These are phyloP conservation scores for Durio zibethinus DNA, from an alignment of 345 rosid species.

Conservation along the genomic window DNA sequence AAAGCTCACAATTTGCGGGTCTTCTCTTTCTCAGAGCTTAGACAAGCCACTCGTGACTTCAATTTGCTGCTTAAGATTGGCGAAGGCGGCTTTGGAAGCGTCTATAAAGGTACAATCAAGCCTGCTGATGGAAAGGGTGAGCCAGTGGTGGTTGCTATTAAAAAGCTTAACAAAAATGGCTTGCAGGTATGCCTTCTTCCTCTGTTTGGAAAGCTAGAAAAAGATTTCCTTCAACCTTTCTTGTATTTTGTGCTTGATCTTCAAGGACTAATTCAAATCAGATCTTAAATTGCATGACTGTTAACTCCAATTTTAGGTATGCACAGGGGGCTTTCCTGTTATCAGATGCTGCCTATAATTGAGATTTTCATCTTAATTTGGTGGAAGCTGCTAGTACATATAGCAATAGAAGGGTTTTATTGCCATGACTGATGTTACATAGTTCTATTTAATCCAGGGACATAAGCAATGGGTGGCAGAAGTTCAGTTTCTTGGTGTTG, in stretches of 20 bases:
- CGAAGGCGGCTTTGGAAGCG: conserved; percentile 88
- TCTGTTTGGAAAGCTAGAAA: neutral
- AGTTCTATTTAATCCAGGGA: conserved; percentile 44
- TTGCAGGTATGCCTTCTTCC: conserved; percentile 46
- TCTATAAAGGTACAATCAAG: conserved; percentile 62
- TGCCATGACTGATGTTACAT: neutral
- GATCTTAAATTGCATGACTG: neutral
- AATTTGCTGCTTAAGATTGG: conserved; percentile 64
- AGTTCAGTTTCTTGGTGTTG: conserved; percentile 77
- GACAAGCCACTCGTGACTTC: conserved; percentile 63
- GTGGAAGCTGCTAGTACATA: neutral
- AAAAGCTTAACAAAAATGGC: conserved; percentile 70
- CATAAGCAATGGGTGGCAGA: conserved; percentile 95
- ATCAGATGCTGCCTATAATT: neutral
- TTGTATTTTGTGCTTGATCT: neutral
- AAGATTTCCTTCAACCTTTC: neutral
- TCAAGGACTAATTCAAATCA: neutral
- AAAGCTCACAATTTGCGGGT: conserved; percentile 63
- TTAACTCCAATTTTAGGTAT: neutral
- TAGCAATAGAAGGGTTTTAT: neutral
- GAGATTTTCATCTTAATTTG: neutral
- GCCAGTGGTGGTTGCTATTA: conserved; percentile 59
- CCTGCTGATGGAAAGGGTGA: conserved; percentile 44
- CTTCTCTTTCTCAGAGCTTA: conserved; percentile 68
- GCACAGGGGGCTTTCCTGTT: neutral